phyloP scores from a whole-genome alignment of 2,329 filamentous ascomycete genomes.

The Diaporthe sp. region DNA sequence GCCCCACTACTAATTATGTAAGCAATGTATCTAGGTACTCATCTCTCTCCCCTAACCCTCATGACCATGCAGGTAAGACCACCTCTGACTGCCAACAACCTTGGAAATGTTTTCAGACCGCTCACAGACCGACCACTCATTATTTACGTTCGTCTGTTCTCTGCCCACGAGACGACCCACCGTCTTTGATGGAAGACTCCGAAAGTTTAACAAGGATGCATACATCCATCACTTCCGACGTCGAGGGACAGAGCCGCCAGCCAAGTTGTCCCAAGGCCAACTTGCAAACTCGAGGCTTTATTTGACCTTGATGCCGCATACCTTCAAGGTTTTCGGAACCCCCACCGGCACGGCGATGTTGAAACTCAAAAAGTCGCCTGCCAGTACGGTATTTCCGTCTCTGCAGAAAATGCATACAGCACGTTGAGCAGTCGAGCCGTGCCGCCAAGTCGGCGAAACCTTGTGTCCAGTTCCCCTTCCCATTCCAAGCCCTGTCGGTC shows the following conservation, averaged over 20 bases:
- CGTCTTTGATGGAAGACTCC: neutral
- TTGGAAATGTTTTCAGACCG: neutral
- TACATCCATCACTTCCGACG: neutral
- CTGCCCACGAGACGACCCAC: neutral
- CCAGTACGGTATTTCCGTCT: neutral
- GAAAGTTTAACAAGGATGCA: neutral
- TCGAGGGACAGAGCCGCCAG: neutral
- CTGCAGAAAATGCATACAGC: neutral
- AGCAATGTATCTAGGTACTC: neutral
- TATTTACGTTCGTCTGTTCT: neutral
- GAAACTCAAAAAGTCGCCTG: neutral
- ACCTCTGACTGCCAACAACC: neutral
- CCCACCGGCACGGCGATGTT: neutral
- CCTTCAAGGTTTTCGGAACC: neutral
- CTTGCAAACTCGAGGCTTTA: neutral
- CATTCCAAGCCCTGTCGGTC: neutral
- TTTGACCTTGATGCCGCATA: neutral
- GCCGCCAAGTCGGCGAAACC: neutral
- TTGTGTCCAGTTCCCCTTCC: neutral
- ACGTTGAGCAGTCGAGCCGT: neutral
- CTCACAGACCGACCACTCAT: neutral
- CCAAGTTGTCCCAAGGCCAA: neutral
- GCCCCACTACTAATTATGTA: conserved; percentile 3
- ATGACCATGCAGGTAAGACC: neutral
- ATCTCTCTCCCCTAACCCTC: neutral